phyloP scores from a whole-genome alignment of 805 yeast genomes.

The Blastobotrys parvus region DNA sequence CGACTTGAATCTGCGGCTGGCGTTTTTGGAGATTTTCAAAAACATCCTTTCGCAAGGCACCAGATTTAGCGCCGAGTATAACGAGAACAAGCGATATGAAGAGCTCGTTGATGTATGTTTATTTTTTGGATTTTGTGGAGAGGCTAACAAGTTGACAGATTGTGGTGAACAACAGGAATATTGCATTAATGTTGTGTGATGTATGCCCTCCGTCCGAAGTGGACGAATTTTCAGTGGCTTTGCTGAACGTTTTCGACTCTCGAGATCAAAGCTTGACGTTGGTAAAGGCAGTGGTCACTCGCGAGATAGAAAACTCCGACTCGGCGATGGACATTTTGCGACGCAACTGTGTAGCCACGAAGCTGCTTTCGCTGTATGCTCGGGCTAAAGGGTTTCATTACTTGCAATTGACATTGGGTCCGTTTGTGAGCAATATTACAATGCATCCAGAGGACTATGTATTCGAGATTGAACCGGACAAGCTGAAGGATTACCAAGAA shows the following conservation, averaged over 20 bases:
- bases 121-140: not conserved
- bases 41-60: slow-evolving; percentile 41
- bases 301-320: slow-evolving; percentile 53
- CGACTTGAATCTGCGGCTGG: slow-evolving; percentile 53
- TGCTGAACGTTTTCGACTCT: slow-evolving; percentile 46
- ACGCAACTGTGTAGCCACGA: slow-evolving; percentile 74
- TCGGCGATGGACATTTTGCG: slow-evolving; percentile 68
- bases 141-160: slow-evolving; percentile 6
- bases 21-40: slow-evolving; percentile 71
- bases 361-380: slow-evolving; percentile 64
- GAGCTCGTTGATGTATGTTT: slow-evolving; percentile 15
- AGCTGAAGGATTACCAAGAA: slow-evolving; percentile 29
- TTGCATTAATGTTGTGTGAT: slow-evolving; percentile 46
- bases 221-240: slow-evolving; percentile 59
- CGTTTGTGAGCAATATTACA: slow-evolving; percentile 47
- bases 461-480: slow-evolving; percentile 54
- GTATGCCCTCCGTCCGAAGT: slow-evolving; percentile 63
- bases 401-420: slow-evolving; percentile 43
- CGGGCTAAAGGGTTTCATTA: slow-evolving; percentile 58
- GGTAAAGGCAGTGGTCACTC: slow-evolving; percentile 46
- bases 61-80: slow-evolving; percentile 20
- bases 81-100: slow-evolving; percentile 14
- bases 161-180: slow-evolving; percentile 20
- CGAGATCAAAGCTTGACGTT: slow-evolving; percentile 29
- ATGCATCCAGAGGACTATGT: slow-evolving; percentile 35